A percentile compares a stretch with the other conserved stretches of the same genome.
phyloP scores from a whole-genome alignment of 2,329 filamentous ascomycete genomes.

The Pyricularia pennisetigena region DNA sequence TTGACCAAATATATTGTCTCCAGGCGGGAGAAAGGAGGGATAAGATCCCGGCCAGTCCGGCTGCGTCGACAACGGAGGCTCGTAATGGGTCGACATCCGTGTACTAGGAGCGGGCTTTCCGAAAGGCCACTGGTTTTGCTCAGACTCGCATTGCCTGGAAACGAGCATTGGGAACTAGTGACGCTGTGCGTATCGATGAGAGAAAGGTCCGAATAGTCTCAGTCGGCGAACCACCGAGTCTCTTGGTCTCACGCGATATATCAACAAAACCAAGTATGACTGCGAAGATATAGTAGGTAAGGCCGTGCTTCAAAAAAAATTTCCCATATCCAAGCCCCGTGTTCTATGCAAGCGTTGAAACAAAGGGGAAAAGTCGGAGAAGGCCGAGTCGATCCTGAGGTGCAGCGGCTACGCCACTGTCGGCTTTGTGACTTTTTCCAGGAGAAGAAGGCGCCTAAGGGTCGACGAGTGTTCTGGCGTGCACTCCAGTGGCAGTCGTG shows the following conservation, averaged over 20 bases:
- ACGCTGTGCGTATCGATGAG: not conserved
- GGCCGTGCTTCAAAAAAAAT: not conserved
- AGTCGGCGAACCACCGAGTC: not conserved
- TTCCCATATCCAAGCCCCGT: not conserved
- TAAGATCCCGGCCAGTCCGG: slow-evolving; percentile 48
- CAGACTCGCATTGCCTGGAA: slow-evolving; percentile 41
- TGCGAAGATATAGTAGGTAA: not conserved
- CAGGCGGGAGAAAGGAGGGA: slow-evolving; percentile 33
- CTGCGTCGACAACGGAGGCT: slow-evolving; percentile 40
- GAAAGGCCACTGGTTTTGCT: slow-evolving; percentile 43
- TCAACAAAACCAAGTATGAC: not conserved
- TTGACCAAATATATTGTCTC: slow-evolving; percentile 34
- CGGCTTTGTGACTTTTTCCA: not conserved
- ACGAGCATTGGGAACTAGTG: slow-evolving; percentile 41
- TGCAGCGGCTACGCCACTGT: not conserved
- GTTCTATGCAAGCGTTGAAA: not conserved
- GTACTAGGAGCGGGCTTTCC: slow-evolving; percentile 37
- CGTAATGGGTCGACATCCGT: slow-evolving; percentile 48
- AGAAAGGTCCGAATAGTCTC: not conserved
- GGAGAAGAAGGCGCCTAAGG: not conserved
- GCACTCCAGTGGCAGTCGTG: not conserved
- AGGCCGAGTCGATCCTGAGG: not conserved
- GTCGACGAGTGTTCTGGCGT: not conserved
- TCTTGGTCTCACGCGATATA: not conserved
- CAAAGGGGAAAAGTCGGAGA: not conserved